Conservation (phyloP, 768 basidiomycete genomes). For the Favolaschia claudopus region DNA sequence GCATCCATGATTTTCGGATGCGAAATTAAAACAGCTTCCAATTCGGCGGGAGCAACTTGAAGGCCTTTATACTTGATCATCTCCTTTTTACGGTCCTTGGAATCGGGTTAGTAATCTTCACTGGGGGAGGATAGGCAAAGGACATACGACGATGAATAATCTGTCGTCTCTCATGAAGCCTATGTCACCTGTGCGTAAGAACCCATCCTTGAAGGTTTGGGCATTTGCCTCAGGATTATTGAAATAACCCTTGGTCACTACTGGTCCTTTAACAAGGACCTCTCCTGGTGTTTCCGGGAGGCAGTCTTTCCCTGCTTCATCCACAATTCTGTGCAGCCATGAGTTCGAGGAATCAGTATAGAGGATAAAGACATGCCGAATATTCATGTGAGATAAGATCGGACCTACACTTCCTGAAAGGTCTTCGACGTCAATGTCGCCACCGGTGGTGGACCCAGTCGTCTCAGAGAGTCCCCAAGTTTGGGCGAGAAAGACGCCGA, state of each 20-base stretch:
- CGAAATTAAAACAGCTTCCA: constrained; percentile 38
- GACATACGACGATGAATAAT: constrained; percentile 17
- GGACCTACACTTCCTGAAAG: constrained; percentile 14
- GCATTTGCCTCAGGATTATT: constrained; percentile 25
- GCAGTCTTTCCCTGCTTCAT: constrained; percentile 20
- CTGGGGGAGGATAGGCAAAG: neutral
- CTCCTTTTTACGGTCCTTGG: constrained; percentile 33
- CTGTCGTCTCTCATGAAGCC: constrained; percentile 12
- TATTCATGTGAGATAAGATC: neutral
- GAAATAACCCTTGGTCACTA: constrained; percentile 25
- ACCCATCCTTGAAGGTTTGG: constrained; percentile 22
- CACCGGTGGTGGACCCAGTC: constrained; percentile 7
- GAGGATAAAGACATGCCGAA: neutral
- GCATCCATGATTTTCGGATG: constrained; percentile 37
- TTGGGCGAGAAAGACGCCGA: constrained; percentile 14
- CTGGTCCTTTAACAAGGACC: constrained; percentile 17
- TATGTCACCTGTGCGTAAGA: constrained; percentile 27
- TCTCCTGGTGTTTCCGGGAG: constrained; percentile 17
- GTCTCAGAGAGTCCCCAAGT: constrained; percentile 24
- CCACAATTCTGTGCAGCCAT: constrained; percentile 8
- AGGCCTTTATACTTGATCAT: constrained; percentile 30
- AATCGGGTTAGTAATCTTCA: neutral
- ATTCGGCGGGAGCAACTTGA: constrained; percentile 41
- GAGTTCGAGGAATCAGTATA: neutral
- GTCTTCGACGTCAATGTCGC: constrained; percentile 9